These are phyloP conservation scores for Penicillium bovifimosum DNA, from an alignment of 495 filamentous ascomycete genomes.

Conservation along the genomic window DNA sequence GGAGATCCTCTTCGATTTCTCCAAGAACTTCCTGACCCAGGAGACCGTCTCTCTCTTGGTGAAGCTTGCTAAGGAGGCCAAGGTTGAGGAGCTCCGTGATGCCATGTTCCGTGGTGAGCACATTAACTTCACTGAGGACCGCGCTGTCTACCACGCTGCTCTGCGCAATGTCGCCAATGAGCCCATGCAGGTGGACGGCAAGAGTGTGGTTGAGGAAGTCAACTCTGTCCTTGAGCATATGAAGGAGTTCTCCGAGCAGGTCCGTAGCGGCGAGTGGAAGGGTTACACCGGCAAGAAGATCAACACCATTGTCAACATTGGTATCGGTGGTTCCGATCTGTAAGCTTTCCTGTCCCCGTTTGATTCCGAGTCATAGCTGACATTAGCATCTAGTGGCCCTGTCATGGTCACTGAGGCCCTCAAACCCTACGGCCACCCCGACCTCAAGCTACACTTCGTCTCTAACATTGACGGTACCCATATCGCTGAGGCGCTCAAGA, in stretches of 20 bases:
- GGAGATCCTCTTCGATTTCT: conserved; percentile 96
- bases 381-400: conserved; percentile 60
- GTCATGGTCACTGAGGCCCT: conserved; percentile 98
- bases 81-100: conserved; percentile 88
- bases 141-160: conserved; percentile 93
- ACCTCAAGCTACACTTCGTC: conserved; percentile 90
- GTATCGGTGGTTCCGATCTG: conserved; percentile 98
- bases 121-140: conserved; percentile 98
- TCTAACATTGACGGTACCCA: conserved; percentile 99
- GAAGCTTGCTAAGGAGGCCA: conserved; percentile 84
- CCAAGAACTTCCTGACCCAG: conserved; percentile 95
- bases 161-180: conserved; percentile 80
- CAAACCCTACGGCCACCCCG: conserved; percentile 83
- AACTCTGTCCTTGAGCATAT: conserved; percentile 91
- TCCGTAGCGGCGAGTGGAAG: conserved; percentile 94
- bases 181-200: conserved; percentile 87
- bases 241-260: conserved; percentile 93
- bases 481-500: conserved; percentile 84
- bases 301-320: conserved; percentile 92
- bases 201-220: conserved; percentile 93
- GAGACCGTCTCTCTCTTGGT: conserved; percentile 84
- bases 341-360: conserved; percentile 42
- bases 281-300: conserved; percentile 98
- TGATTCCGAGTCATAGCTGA: conserved; percentile 25
- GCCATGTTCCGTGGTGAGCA: conserved; percentile 94